Evolutionary conservation across 228 moss, liverwort and hornwort species (phyloP).

Genomic region (Sphagnum magellanicum): DNA sequence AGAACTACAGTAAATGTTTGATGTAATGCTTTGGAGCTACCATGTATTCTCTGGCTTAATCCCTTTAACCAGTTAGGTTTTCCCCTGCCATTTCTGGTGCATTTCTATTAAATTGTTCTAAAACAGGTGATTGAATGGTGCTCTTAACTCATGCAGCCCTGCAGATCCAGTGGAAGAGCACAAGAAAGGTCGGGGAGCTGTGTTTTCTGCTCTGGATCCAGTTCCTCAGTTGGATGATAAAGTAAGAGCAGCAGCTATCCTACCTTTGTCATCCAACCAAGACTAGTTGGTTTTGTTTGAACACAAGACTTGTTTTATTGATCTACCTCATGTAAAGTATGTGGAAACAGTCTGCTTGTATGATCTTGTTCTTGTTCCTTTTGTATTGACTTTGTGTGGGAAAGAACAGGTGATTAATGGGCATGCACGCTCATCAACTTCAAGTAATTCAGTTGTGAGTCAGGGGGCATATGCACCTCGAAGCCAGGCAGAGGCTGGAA

Average conservation of each 20-base stretch:
- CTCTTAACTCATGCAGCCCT: not conserved
- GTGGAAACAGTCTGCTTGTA: no score
- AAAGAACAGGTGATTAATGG: conserved; percentile 21
- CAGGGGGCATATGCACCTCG: conserved; percentile 20
- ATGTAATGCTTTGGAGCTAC: no score
- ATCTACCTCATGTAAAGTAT: no score
- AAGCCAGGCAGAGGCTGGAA: conserved; percentile 26
- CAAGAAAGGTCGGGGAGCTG: not conserved
- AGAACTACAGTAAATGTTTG: not conserved
- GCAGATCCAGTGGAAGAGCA: not conserved
- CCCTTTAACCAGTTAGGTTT: no score
- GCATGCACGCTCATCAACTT: conserved; percentile 23
- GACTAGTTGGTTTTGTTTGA: no score
- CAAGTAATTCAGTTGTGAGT: conserved; percentile 19
- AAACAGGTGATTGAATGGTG: not conserved
- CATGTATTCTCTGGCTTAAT: no score
- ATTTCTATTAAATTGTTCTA: no score
- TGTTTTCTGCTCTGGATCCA: not conserved
- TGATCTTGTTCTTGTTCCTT: no score
- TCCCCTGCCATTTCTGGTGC: no score
- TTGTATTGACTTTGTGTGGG: not conserved
- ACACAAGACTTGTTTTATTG: no score
- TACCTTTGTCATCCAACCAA: no score
- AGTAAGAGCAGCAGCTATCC: not conserved
- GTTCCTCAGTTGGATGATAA: not conserved